Percentiles rank a stretch among this genome's conserved stretches.
phyloP scores from a whole-genome alignment of 768 basidiomycete genomes.

The Naematelia encephala region DNA sequence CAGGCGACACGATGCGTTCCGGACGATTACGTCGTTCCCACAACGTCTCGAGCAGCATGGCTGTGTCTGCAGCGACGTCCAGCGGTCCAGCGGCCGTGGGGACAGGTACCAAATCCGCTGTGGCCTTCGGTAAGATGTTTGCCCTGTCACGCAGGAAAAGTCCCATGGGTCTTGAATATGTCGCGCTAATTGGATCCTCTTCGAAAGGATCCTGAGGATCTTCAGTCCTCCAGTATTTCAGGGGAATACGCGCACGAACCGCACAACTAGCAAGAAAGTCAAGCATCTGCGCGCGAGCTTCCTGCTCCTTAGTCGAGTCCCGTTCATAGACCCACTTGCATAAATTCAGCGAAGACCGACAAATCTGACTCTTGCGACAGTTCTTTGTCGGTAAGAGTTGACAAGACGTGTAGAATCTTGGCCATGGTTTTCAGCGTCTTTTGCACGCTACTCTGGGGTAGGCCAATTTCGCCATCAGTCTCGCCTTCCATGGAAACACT shows the following conservation, averaged over 20 bases:
- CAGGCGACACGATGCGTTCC: constrained; percentile 1
- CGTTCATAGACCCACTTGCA: constrained; percentile 7
- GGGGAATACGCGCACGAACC: no score
- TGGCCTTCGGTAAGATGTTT: neutral
- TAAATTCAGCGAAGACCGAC: constrained; percentile 10
- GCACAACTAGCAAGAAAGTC: constrained; percentile 21
- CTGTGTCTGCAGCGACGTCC: constrained; percentile 15
- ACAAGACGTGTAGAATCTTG: constrained; percentile 25
- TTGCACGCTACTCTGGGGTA: constrained; percentile 15
- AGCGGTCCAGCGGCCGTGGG: constrained; percentile 16
- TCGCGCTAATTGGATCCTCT: neutral
- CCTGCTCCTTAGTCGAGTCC: constrained; percentile 2
- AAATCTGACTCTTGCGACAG: constrained; percentile 5
- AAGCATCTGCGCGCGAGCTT: constrained; percentile 15
- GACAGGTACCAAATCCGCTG: constrained; percentile 8
- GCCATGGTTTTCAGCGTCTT: constrained; percentile 20
- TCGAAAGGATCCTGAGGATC: constrained; percentile 2
- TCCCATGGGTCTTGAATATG: constrained; percentile 5
- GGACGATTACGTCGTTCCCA: constrained; percentile 11
- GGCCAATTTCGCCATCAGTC: neutral
- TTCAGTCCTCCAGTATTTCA: constrained; percentile 1
- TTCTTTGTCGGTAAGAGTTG: constrained; percentile 16
- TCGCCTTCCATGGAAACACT: neutral
- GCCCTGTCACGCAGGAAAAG: constrained; percentile 7
- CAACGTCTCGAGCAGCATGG: constrained; percentile 13